Evolutionary conservation across 805 yeast species (phyloP), one percentile per base, ranked within the genome.

Genomic region (Isabelozyma pseudorhagii): DNA sequence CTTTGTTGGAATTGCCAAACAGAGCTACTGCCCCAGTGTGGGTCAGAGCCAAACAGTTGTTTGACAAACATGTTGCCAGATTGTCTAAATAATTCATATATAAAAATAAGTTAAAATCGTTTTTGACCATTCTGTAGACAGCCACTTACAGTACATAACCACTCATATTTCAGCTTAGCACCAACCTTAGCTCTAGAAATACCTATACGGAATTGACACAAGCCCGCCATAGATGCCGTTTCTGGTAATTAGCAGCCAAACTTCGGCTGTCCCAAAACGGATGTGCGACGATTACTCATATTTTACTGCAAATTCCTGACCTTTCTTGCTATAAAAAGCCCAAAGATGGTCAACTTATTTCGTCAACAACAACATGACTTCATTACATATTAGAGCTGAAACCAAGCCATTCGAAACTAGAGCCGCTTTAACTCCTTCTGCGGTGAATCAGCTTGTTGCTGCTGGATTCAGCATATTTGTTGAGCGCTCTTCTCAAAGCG

Each of bases 351-450:
- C 17, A 15, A 15, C 17, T 15, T 15, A 15, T 15, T 15, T 15
- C 34, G 10, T 29, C 34, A 29, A 8, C 34, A 29, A 29, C 8
- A 10, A 29, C 10, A 29, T 29, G 34, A 29, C 34, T 29, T 29
- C 79, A 47, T 75, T 94, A 56, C 99, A 94, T 63, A 77, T 94
- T 54, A 87, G 99, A 78, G 97, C 97, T 34, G 99, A 94, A 70
- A 88, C 94, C 61, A 94, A 94, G 82, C 97, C 98, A 25, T 74
- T 90, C 62, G 99, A 94, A 75, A 96, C 96, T 53, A 87, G 99
- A 77, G 96, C 98, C 42, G 97, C 97, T 42, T 78, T 94, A 60
- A 91, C 99, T 1, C 99, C 99, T 29, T 72, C 89, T 40, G 89
- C 97, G 38, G 85, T 96, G 58, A 87, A 89, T 72, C 80, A 84